Conservation (phyloP, 441 rosid species). For the Populus hybrid region DNA sequence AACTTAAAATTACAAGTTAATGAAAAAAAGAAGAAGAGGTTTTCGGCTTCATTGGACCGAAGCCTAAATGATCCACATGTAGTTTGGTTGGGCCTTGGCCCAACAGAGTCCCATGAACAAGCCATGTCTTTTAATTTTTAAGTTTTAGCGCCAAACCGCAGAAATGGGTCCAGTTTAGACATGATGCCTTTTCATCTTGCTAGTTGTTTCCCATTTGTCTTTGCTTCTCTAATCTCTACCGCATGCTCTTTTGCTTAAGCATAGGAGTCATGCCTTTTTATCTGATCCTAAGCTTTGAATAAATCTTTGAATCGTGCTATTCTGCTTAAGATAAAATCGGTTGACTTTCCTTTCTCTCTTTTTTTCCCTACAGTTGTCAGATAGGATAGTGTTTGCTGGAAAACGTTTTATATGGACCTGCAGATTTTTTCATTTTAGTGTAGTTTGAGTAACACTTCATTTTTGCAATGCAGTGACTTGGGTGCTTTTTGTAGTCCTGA, state of each 20-base stretch:
- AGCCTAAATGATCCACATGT: no score
- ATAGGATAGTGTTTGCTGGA: neutral
- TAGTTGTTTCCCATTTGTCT: neutral
- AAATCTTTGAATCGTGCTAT: neutral
- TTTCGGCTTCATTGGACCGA: no score
- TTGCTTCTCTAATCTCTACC: neutral
- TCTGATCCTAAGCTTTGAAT: no score
- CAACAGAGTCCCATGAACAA: no score
- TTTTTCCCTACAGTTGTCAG: neutral
- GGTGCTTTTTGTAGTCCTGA: slow-evolving; percentile 34
- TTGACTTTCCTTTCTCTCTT: no score
- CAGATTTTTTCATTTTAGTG: neutral
- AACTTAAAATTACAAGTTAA: no score
- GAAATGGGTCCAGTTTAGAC: no score
- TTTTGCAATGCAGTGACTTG: slow-evolving; percentile 26
- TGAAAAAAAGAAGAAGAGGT: no score
- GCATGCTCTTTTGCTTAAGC: neutral
- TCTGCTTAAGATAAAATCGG: neutral
- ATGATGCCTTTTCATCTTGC: neutral
- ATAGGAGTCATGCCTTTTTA: neutral
- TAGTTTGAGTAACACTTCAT: slow-evolving; percentile 2
- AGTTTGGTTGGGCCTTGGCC: no score
- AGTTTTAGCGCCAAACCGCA: no score
- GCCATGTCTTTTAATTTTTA: neutral
- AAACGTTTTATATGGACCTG: neutral